Percentiles rank a stretch among this genome's conserved stretches.
These are phyloP conservation scores for Sapria himalayana DNA, from an alignment of 345 rosid genomes.

Conservation along the genomic window DNA sequence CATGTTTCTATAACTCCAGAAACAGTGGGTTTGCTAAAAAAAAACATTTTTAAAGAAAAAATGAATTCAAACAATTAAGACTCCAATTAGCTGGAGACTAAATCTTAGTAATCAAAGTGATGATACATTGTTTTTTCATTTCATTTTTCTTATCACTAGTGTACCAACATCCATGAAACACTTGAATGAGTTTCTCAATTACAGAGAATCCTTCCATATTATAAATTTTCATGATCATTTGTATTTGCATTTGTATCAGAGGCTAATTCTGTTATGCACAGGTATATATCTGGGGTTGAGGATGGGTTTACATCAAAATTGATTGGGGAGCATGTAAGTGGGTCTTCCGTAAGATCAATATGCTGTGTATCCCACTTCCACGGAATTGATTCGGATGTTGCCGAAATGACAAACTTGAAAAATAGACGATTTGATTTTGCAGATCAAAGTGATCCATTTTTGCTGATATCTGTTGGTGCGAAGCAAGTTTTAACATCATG, in stretches of 20 bases:
- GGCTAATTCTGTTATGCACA: conserved; percentile 12
- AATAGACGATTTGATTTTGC: conserved; percentile 7
- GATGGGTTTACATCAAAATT: conserved; percentile 61
- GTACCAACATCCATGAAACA: too few species aligned
- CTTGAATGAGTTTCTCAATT: too few species aligned
- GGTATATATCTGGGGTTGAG: conserved; percentile 37
- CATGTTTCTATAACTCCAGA: too few species aligned
- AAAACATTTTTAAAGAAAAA: too few species aligned
- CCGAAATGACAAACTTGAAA: conserved; percentile 9
- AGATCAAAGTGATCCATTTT: conserved; percentile 22
- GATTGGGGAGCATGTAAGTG: conserved; percentile 93
- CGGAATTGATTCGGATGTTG: conserved; percentile 17
- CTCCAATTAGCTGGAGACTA: too few species aligned
- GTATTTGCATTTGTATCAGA: too few species aligned
- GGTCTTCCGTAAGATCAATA: conserved; percentile 88
- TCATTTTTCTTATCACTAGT: too few species aligned
- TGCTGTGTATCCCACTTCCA: conserved; percentile 42
- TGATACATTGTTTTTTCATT: too few species aligned
- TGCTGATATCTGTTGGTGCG: conserved; percentile 82
- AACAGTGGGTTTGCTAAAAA: too few species aligned
- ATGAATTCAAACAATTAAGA: too few species aligned
- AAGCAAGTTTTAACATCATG: conserved; percentile 80
- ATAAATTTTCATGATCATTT: background rate
- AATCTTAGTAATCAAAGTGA: too few species aligned
- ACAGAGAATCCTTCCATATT: conserved; percentile 1